Evolutionary conservation across 2,329 filamentous ascomycete genomes (phyloP).

Genomic region (Fusarium cyanostomum): DNA sequence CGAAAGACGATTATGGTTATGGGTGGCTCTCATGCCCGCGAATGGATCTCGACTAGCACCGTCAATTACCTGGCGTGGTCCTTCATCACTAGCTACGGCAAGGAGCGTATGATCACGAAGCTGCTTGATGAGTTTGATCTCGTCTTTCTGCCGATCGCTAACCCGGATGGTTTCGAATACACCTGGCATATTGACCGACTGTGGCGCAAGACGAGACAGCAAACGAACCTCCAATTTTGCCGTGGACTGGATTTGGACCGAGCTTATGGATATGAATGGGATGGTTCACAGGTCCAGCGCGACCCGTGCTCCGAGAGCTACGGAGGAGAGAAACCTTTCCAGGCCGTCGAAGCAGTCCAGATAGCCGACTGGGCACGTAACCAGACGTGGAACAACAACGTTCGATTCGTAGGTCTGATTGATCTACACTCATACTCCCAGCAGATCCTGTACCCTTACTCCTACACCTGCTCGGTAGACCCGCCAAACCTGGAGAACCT

Average conservation of each 20-base stretch:
- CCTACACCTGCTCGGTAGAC: conserved; percentile 79
- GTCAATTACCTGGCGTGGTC: conserved; percentile 92
- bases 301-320: conserved; percentile 95
- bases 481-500: conserved; percentile 92
- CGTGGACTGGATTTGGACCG: conserved; percentile 90
- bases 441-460: conserved; percentile 91
- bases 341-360: conserved; percentile 79
- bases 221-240: conserved; percentile 84
- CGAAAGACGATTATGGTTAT: conserved; percentile 83
- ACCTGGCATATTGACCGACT: conserved; percentile 91
- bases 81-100: conserved; percentile 84
- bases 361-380: conserved; percentile 86
- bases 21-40: conserved; percentile 89
- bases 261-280: conserved; percentile 86
- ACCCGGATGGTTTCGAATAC: conserved; percentile 94
- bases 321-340: conserved; percentile 83
- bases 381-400: conserved; percentile 76
- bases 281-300: conserved; percentile 67
- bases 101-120: conserved; percentile 74
- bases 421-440: conserved; percentile 97
- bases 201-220: conserved; percentile 94
- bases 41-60: conserved; percentile 95
- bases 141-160: conserved; percentile 86
- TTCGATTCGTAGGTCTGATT: conserved; percentile 82
- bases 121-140: conserved; percentile 87